Base-by-base conservation (phyloP, 495 filamentous ascomycete species). In the Acidiella bohemica region DNA sequence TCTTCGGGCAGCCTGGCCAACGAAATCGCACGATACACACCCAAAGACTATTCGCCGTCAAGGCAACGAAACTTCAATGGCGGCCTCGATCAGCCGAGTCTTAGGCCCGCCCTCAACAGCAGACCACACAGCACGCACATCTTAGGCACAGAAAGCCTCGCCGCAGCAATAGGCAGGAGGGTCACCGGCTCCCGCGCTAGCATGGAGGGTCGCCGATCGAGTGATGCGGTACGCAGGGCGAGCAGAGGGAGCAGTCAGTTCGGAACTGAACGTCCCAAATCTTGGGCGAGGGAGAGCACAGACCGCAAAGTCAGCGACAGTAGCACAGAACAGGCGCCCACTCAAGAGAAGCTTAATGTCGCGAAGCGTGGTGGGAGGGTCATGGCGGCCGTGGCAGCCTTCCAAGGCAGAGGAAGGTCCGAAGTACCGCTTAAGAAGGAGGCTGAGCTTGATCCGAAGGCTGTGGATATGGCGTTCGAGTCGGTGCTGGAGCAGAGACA, bases 401-500 rank as follows among this genome's bases (percentile, higher is more conserved):
- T 80, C 53, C 70, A 73, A 52, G 65, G 66, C 32, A 63, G 53
- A 44, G 39, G 55, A 14, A 59, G 58, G 41, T 32, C 33, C 7
- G 40, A 48, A 6, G 18, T 19, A 17, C 42, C 39, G n/a, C 22
- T 13, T 10, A 24, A 41, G 21, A 46, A 41, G 21, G 51, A 58
- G 19, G 31, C 51, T 3, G 32, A 36, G 22, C 51, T 63, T 17
- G 56, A 61, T 40, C 44, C 50, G 2, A 70, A 72, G 46, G 59
- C 65, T 30, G 47, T 64, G 5, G 65, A 71, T 18, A 48, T 61
- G 23, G 60, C 62, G n/a, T 73, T 81, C 43, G 77, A 81, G 49
- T 68, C 59, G 16, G 83, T 82, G 70, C 53, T 82, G 34, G 82
- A 93, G 60, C 73, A 83, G 21, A 71, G 85, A 41, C 92, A 95